A percentile compares a stretch with the other conserved stretches of the same genome.
phyloP scores from a whole-genome alignment of 192 early-diverging fungal species.

The Backusella australiensis region DNA sequence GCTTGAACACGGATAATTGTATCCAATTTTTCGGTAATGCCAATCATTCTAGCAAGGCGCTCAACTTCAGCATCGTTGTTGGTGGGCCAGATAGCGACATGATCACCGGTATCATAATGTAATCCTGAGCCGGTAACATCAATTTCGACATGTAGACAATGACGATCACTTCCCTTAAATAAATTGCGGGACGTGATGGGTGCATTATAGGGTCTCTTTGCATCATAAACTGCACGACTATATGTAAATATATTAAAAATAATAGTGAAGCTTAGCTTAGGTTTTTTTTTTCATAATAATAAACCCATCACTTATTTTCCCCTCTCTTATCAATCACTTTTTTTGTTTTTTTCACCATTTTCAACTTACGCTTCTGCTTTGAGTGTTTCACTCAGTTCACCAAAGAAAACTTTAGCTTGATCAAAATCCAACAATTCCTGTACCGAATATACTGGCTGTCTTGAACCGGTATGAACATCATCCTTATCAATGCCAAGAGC shows the following conservation, averaged over 20 bases:
- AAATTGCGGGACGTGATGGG: constrained; percentile 64
- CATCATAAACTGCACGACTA: constrained; percentile 65
- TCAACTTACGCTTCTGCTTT: neutral
- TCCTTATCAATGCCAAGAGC: constrained; percentile 94
- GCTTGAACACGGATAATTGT: constrained; percentile 63
- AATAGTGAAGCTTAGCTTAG: neutral
- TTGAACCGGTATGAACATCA: constrained; percentile 88
- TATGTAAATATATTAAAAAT: neutral
- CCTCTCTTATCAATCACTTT: neutral
- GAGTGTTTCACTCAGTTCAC: neutral
- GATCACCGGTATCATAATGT: constrained; percentile 89
- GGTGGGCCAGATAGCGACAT: constrained; percentile 86
- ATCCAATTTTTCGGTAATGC: constrained; percentile 63
- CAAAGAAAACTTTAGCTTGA: neutral
- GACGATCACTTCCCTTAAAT: constrained; percentile 66
- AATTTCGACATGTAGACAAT: constrained; percentile 91
- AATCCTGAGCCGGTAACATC: constrained; percentile 79
- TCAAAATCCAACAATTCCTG: constrained; percentile 57
- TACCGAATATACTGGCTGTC: constrained; percentile 91
- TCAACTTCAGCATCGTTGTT: constrained; percentile 78
- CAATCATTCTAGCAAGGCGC: constrained; percentile 57
- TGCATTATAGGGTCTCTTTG: constrained; percentile 83
- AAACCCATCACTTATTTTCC: neutral
- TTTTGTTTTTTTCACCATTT: neutral
- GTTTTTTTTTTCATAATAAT: neutral